phyloP scores from a whole-genome alignment of 2,329 filamentous ascomycete species.

The Niveomyces coronatus region DNA sequence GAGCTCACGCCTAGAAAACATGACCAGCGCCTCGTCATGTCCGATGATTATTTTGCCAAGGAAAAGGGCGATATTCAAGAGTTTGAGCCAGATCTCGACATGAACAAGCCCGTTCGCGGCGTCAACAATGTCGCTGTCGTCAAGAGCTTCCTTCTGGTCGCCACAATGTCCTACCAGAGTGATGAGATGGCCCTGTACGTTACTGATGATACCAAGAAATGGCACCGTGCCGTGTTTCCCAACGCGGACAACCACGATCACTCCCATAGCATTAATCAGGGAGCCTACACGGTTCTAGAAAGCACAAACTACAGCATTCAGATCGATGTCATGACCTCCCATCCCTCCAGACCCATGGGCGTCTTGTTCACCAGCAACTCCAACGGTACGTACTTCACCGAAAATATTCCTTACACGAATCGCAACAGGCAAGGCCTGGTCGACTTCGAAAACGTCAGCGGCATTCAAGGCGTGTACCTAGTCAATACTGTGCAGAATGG shows the following conservation, averaged over 20 bases:
- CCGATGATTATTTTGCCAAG: constrained; percentile 69
- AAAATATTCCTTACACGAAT: constrained; percentile 88
- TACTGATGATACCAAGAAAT: constrained; percentile 69
- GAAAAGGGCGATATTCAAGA: constrained; percentile 41
- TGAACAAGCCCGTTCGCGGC: constrained; percentile 63
- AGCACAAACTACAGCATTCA: constrained; percentile 98
- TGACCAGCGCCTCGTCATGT: constrained; percentile 69
- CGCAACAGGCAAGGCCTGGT: constrained; percentile 66
- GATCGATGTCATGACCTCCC: constrained; percentile 75
- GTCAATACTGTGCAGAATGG: constrained; percentile 86
- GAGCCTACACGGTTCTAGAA: constrained; percentile 88
- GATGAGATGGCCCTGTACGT: constrained; percentile 90
- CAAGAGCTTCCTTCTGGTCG: constrained; percentile 79
- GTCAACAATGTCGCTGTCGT: constrained; percentile 73
- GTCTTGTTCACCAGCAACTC: constrained; percentile 93
- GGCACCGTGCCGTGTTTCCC: constrained; percentile 88
- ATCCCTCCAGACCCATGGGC: constrained; percentile 62
- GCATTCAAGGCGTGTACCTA: constrained; percentile 85
- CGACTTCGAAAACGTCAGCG: constrained; percentile 89
- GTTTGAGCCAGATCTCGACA: constrained; percentile 68
- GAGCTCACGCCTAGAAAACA: constrained; percentile 58
- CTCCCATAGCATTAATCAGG: constrained; percentile 56
- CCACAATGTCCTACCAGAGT: constrained; percentile 67
- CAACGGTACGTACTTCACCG: constrained; percentile 90
- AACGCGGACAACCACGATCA: constrained; percentile 67